Evolutionary conservation across 2,329 filamentous ascomycete species (phyloP), one percentile per base, ranked within the genome.

Genomic region (Parafenestella ontariensis): DNA sequence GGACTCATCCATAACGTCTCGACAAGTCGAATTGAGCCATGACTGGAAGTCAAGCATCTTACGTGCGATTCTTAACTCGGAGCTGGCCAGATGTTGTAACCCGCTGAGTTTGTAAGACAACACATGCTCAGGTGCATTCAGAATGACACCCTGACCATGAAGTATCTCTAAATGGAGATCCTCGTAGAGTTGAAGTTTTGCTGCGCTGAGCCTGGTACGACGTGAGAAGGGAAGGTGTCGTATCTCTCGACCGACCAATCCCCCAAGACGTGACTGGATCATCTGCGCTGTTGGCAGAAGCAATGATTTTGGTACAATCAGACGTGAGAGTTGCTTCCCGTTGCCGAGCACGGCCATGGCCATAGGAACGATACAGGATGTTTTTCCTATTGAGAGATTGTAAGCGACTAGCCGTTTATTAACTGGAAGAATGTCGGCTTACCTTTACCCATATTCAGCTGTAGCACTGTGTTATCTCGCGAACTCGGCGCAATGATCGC

Each of bases 1-100:
- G 13, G 63, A 86, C 61, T 89, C 87, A 55, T 89, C 87, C 0
- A 89, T 72, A 0, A 89, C 76, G 61, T 89, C 86, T 0, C 86
- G 80, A 2, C 78, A 83, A 0, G 70, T 63, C 0, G 52, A 52
- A 1, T 80, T 70, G n/a, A 88, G 65, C 72, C 80, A 83, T 0
- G 68, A 46, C 18, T 87, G 82, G 0, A 79, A 76, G 0, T 66
- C 62, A 1, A 85, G 69, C 78, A 88, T 83, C 1, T 61, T 61
- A 0, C 59, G 64, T 0, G 82, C 80, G 21, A 80, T 73, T 0
- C 61, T 66, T 0, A 80, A 58, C 0, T 62, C 37, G 3, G 69
- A 65, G 43, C 85, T 80, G 0, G 79, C 77, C 0, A 87, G 63
- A 3, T 78, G 77, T 58, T 88, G 84, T 1, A 83, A 66, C 0